A percentile compares a stretch with the other conserved stretches of the same genome.
phyloP scores from a whole-genome alignment of 2,329 filamentous ascomycete genomes.

The Colletotrichum brevisporum region DNA sequence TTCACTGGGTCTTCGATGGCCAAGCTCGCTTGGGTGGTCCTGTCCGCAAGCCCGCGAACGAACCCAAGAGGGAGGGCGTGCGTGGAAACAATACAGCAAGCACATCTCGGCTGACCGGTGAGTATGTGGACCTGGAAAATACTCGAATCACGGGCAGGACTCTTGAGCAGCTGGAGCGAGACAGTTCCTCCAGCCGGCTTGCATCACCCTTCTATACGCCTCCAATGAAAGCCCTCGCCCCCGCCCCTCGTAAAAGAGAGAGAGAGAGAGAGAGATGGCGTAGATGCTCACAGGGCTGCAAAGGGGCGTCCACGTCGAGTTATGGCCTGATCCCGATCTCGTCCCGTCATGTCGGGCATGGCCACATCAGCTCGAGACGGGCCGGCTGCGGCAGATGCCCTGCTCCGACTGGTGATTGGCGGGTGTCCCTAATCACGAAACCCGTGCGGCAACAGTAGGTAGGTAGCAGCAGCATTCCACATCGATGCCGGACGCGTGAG shows the following conservation, averaged over 20 bases:
- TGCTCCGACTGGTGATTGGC: not conserved
- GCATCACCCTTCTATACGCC: not conserved
- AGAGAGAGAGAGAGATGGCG: conserved; percentile 1
- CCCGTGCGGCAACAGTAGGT: too few relatives aligned
- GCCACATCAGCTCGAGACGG: conserved; percentile 24
- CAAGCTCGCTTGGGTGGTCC: not conserved
- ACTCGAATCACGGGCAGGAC: not conserved
- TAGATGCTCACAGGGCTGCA: not conserved
- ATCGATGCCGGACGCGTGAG: too few relatives aligned
- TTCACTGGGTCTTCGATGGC: not conserved
- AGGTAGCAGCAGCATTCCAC: too few relatives aligned
- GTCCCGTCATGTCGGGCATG: conserved; percentile 15
- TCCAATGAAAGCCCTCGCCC: not conserved
- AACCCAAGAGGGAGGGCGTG: not conserved
- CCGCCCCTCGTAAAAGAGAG: not conserved
- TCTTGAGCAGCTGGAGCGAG: conserved; percentile 14
- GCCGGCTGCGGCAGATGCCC: conserved; percentile 10
- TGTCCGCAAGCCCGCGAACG: not conserved
- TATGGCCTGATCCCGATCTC: conserved; percentile 24
- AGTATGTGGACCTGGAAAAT: conserved; percentile 26
- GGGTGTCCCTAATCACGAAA: not conserved
- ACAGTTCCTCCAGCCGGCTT: conserved; percentile 11
- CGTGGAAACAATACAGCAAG: not conserved
- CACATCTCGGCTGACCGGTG: conserved; percentile 7
- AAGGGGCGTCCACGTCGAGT: not conserved